Base-by-base conservation (phyloP, 345 rosid genomes). In the Erucastrum elatum region DNA sequence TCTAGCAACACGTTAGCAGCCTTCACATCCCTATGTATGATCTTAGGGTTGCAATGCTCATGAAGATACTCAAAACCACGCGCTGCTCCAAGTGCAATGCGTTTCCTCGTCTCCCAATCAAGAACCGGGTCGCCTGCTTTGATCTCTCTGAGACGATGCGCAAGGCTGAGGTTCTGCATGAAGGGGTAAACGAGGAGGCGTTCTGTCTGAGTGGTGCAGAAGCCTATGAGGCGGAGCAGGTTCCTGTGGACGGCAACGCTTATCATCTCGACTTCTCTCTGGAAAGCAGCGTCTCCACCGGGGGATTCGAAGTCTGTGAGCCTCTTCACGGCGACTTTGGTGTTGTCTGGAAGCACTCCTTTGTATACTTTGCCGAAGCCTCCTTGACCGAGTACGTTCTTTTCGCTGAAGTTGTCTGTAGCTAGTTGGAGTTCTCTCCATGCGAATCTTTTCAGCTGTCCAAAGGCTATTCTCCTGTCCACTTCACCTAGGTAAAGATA, bases 1-100 rank as follows among this genome's bases (percentile, higher is more conserved):
- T 95, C 99, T 1, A 95, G 86, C 56, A 95, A 79, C 21, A 95
- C 96, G 53, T 95, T 95, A 12, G 98, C 99, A n/a, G 98, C 99
- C 74, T 95, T 95, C 66, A 95, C 99, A 56, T 95, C 98, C 5
- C 99, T 87, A 83, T 95, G 99, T 71, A 93, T 95, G 64, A 51
- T 51, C 56, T 51, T 51, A n/a, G 56, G 56, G 21, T 51, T 51
- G 21, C 56, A 51, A 51, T 51, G 56, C 16, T 51, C 56, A 0
- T 51, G 56, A 51, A 51, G 56, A 51, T 51, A 51, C 56, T 51
- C 56, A n/a, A 51, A 51, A 6, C 56, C 56, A 51, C 56, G 56
- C 16, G 56, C 56, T 0, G 56, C 56, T n/a, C 56, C 56, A 2
- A 51, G n/a, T 0, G 56, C 56, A 5, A 51, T 51, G 0, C 56